Base-by-base conservation (phyloP, 805 yeast species). In the Huiozyma naganishii region DNA sequence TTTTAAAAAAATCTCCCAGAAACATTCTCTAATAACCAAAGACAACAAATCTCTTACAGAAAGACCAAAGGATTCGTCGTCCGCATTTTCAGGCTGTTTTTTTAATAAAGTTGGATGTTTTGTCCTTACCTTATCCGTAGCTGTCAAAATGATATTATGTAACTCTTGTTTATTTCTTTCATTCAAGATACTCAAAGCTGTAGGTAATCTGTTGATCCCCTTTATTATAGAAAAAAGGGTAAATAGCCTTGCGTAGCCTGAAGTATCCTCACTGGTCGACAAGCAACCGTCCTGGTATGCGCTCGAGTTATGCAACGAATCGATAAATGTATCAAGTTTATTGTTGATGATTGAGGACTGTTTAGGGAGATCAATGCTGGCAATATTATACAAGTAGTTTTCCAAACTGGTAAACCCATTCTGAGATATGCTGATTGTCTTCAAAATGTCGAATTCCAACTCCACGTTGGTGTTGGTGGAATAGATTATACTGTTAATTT, bases 401-500 rank as follows among this genome's bases (percentile, higher is more conserved):
- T 79, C 85, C 48, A 77, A 64, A 46, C 69, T 64, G 4, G 70
- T 61, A 40, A 62, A 67, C 4, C 61, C 62, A 12, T 53, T 54
- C 6, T 53, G 55, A 4, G 51, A 38, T 12, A 44, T 43, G 12
- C 52, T 48, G 32, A 54, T 47, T 7, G 53, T 49, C 13, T 53
- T 50, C n/a, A 54, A 41, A 4, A 61, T 58, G 38, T 55, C 49
- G 10, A 52, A 50, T 34, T 58, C 54, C 33, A 29, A 10, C 37
- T 27, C 7, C 27, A 28, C 23, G 5, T 30, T 12, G 8, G 46
- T 47, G 12, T 59, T 65, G 51, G 76, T 78, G 36, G 82, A 66
- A 53, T 80, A 85, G n/a, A 84, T 66, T 44, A 84, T 80, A 39
- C 71, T 73, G 46, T 77, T 79, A 36, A 87, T 64, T 54, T 88